A percentile compares a stretch with the other conserved stretches of the same genome.
Conservation (phyloP, 192 early-diverging fungal species). For the Coemansia sp. region DNA sequence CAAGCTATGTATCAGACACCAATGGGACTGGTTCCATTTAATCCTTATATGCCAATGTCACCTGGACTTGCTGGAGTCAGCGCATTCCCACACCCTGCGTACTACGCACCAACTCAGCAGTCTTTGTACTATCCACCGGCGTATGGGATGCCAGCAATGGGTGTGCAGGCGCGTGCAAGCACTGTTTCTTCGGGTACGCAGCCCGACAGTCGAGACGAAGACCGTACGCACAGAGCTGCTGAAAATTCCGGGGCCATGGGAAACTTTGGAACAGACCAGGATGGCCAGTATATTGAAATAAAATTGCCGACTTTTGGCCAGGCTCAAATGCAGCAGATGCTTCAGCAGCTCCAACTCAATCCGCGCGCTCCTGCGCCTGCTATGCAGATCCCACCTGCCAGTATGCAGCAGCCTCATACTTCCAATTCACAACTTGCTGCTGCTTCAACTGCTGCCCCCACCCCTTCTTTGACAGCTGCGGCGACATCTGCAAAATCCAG, state of each 20-base stretch:
- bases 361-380: conserved; percentile 2
- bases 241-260: conserved; percentile 37
- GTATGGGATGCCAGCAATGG: conserved; percentile 24
- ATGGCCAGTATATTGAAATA: conserved; percentile 54
- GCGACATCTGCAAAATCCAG: conserved; percentile 21
- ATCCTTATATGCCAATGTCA: conserved; percentile 38
- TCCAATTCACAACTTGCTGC: too few species aligned
- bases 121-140: conserved; percentile 39
- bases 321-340: conserved; percentile 50
- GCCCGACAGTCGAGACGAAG: conserved; percentile 3
- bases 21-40: conserved; percentile 30
- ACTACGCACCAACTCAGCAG: conserved; percentile 35
- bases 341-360: conserved; percentile 50
- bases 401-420: neutral
- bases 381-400: too few species aligned
- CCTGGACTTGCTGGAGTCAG: conserved; percentile 28
- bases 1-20: conserved; percentile 28
- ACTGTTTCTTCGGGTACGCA: conserved; percentile 16
- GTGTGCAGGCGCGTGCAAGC: conserved; percentile 28
- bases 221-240: conserved; percentile 30
- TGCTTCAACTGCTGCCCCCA: too few species aligned
- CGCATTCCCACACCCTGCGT: conserved; percentile 39
- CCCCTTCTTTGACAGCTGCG: neutral
- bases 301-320: conserved; percentile 55
- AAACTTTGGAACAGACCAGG: conserved; percentile 42